These are phyloP conservation scores for Rubus parviflorus DNA, from an alignment of 306 rosid species.

Conservation along the genomic window DNA sequence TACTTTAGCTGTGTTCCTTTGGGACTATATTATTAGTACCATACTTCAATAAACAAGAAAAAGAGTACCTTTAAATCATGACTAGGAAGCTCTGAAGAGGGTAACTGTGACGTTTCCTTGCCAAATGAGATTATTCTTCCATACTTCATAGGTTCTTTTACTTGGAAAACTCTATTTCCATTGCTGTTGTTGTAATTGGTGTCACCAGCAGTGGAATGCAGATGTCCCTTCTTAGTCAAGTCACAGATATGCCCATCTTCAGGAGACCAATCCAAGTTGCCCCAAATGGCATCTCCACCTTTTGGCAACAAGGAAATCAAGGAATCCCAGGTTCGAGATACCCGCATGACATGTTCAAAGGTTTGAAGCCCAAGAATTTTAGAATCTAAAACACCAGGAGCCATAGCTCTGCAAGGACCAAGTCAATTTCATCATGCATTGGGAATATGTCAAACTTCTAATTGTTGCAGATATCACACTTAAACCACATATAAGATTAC, in stretches of 20 bases:
- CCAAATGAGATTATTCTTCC: slow-evolving; percentile 63
- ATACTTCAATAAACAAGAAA: background rate
- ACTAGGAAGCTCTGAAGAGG: slow-evolving; percentile 50
- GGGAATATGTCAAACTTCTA: background rate
- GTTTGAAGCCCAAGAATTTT: slow-evolving; percentile 58
- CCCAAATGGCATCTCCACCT: slow-evolving; percentile 86
- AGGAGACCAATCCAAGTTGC: slow-evolving; percentile 58
- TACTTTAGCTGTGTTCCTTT: background rate
- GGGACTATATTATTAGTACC: background rate
- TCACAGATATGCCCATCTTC: slow-evolving; percentile 48
- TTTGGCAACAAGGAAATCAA: slow-evolving; percentile 71
- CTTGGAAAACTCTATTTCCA: slow-evolving; percentile 27
- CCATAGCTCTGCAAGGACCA: slow-evolving; percentile 56
- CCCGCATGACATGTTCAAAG: slow-evolving; percentile 53
- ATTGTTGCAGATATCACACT: background rate
- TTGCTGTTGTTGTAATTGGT: slow-evolving; percentile 24
- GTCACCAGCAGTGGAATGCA: slow-evolving; percentile 29
- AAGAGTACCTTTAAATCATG: slow-evolving; percentile 46
- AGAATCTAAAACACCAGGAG: slow-evolving; percentile 60
- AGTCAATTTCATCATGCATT: slow-evolving; percentile 11
- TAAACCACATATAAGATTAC: background rate
- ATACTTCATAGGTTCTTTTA: slow-evolving; percentile 40
- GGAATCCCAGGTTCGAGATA: slow-evolving; percentile 80
- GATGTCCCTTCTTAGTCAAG: slow-evolving; percentile 31
- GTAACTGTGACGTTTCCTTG: slow-evolving; percentile 50